Conservation (phyloP, 306 rosid species). For the Sechiopsis laciniata region DNA sequence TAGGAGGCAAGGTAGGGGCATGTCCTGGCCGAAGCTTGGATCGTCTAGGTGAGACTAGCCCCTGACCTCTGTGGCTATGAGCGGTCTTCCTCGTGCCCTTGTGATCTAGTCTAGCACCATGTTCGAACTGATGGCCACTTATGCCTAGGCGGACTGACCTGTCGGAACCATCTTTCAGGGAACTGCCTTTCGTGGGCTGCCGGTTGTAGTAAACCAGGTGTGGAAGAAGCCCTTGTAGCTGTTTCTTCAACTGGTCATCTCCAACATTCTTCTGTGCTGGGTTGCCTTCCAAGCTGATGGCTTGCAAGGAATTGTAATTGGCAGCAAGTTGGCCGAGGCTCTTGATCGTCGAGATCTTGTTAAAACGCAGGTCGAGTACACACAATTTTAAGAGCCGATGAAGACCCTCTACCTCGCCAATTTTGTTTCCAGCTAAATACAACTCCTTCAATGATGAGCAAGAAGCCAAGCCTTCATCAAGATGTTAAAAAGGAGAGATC, state of each 20-base stretch:
- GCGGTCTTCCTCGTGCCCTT: constrained; percentile 49
- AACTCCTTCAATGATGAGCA: constrained; percentile 86
- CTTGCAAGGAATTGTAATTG: constrained; percentile 76
- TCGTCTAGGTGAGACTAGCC: constrained; percentile 32
- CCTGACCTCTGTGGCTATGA: constrained; percentile 45
- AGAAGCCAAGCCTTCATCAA: constrained; percentile 71
- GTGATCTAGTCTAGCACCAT: constrained; percentile 60
- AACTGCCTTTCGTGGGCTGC: constrained; percentile 46
- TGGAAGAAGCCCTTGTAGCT: constrained; percentile 87
- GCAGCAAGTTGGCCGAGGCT: constrained; percentile 97
- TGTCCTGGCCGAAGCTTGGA: constrained; percentile 45
- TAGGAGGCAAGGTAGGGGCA: constrained; percentile 39
- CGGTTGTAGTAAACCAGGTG: constrained; percentile 73
- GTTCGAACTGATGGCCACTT: constrained; percentile 63
- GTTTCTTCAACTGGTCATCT: constrained; percentile 83
- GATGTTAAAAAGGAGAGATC: constrained; percentile 5
- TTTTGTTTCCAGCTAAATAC: constrained; percentile 90
- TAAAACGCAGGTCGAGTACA: constrained; percentile 75
- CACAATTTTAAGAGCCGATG: constrained; percentile 82
- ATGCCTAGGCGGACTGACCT: constrained; percentile 60
- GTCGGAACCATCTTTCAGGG: constrained; percentile 58
- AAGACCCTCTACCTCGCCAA: constrained; percentile 93
- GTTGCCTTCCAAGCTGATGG: constrained; percentile 86
- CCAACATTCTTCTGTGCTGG: constrained; percentile 93
- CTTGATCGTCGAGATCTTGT: constrained; percentile 86